These are phyloP conservation scores for Debaryomyces singareniensis DNA, from an alignment of 1,139 yeast species.

Conservation along the genomic window DNA sequence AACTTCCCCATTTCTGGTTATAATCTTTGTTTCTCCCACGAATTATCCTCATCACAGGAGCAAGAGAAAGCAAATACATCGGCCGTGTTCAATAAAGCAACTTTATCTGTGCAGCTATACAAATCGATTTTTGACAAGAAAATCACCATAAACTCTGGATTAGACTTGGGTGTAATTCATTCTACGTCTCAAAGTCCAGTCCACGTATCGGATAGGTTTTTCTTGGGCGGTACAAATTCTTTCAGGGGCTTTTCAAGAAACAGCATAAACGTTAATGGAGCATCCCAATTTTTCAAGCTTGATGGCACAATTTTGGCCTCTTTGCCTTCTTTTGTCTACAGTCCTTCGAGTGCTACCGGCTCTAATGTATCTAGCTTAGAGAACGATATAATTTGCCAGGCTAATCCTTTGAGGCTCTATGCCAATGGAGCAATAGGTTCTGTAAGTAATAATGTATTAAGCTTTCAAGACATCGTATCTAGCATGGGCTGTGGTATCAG, in stretches of 20 bases:
- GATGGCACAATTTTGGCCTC: conserved; percentile 30
- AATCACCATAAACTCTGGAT: conserved; percentile 30
- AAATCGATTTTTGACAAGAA: conserved; percentile 32
- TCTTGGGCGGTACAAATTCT: conserved; percentile 38
- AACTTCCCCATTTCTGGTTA: conserved; percentile 30
- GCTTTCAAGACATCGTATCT: conserved; percentile 21
- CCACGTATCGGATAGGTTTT: conserved; percentile 43
- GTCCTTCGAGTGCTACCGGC: conserved; percentile 11
- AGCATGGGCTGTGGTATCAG: conserved; percentile 38
- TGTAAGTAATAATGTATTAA: conserved; percentile 23
- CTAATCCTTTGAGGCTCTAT: conserved; percentile 40
- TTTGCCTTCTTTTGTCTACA: conserved; percentile 27
- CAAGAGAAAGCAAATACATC: conserved; percentile 16
- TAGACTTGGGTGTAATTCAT: conserved; percentile 31
- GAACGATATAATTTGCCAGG: conserved; percentile 14
- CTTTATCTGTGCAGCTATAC: conserved; percentile 21
- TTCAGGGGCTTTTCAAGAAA: conserved; percentile 37
- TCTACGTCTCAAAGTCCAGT: conserved; percentile 19
- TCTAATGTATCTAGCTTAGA: conserved; percentile 8
- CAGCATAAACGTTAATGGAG: conserved; percentile 34
- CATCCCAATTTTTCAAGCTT: conserved; percentile 31
- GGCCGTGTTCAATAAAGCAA: conserved; percentile 23
- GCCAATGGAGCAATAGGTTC: conserved; percentile 28
- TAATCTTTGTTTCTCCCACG: conserved; percentile 16
- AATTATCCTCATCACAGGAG: conserved; percentile 29